phyloP scores from a whole-genome alignment of 495 filamentous ascomycete species.

The Darksidea phi region DNA sequence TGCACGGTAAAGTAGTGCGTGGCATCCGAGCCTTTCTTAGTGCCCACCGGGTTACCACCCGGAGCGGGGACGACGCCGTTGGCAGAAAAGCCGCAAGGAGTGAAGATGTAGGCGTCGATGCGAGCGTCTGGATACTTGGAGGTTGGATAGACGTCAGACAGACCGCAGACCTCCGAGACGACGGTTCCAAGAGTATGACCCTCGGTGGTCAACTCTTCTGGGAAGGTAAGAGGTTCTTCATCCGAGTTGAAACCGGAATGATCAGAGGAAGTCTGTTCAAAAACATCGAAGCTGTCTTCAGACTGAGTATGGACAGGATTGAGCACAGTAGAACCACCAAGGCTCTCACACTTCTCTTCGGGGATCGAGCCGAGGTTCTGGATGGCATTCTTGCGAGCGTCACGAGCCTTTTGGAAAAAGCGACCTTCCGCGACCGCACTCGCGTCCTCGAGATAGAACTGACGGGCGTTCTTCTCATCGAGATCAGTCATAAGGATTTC shows the following conservation, averaged over 20 bases:
- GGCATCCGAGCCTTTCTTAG: constrained; percentile 44
- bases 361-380: constrained; percentile 50
- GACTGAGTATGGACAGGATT: constrained; percentile 38
- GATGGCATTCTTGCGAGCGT: constrained; percentile 54
- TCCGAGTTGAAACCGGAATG: constrained; percentile 59
- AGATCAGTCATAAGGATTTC: constrained; percentile 99
- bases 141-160: constrained; percentile 84
- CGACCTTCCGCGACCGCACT: constrained; percentile 82
- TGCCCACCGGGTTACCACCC: constrained; percentile 46
- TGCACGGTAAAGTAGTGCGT: constrained; percentile 99
- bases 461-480: constrained; percentile 85
- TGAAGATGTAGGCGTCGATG: constrained; percentile 95
- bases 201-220: constrained; percentile 80
- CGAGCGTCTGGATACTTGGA: constrained; percentile 87
- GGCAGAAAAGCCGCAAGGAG: constrained; percentile 95
- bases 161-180: constrained; percentile 85
- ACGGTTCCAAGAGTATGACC: constrained; percentile 92
- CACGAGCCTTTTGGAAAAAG: constrained; percentile 61
- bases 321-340: constrained; percentile 47
- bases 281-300: constrained; percentile 70
- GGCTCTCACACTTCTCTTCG: constrained; percentile 41
- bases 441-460: constrained; percentile 94
- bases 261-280: constrained; percentile 71
- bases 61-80: constrained; percentile 93
- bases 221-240: constrained; percentile 55